Evolutionary conservation across 306 rosid species (phyloP), one percentile per base, ranked within the genome.

Genomic region (Lathyrus sativus): DNA sequence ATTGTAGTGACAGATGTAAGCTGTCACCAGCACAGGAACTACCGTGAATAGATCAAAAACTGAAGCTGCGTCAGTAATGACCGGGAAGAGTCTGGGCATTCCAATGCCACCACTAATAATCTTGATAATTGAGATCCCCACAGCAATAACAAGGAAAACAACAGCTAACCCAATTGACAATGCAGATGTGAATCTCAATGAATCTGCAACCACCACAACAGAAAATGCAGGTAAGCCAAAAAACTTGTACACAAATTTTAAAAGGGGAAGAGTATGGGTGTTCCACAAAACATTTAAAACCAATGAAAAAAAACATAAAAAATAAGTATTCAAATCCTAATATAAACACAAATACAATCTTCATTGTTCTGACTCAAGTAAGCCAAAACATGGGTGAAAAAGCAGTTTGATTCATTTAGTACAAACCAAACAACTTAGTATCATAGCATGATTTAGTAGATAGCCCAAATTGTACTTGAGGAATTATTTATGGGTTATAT

Each of bases 121-220:
- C 85, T 91, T 91, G 78, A 88, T 24, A 12, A 88, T 71, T 24
- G 97, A 73, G 57, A 91, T 91, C 67, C 96, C 97, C 65, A 88
- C 80, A 22, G 97, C 91, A 64, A 91, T 86, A 51, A 87, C 86
- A 65, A 91, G 97, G 79, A 88, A 91, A 57, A 75, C 85, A 78
- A 88, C 80, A 64, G 97, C 97, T 68, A 91, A 82, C 13, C 63
- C 97, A 80, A 91, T 80, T 29, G 97, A 91, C 72, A 91, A 62
- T 7, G 97, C 93, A 57, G 97, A 91, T 2, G 96, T 86, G 81
- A 79, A 91, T 45, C 89, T 88, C 83, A 91, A 79, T 45, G 97
- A 91, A 88, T 91, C 97, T 91, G 97, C 83, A 85, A 81, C 57
- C 79, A 72, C 68, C 85, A 78, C 35, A 19, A 78, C 35, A 74